phyloP scores from a whole-genome alignment of 2,329 filamentous ascomycete species.

The Atkinsonella hypoxylon region DNA sequence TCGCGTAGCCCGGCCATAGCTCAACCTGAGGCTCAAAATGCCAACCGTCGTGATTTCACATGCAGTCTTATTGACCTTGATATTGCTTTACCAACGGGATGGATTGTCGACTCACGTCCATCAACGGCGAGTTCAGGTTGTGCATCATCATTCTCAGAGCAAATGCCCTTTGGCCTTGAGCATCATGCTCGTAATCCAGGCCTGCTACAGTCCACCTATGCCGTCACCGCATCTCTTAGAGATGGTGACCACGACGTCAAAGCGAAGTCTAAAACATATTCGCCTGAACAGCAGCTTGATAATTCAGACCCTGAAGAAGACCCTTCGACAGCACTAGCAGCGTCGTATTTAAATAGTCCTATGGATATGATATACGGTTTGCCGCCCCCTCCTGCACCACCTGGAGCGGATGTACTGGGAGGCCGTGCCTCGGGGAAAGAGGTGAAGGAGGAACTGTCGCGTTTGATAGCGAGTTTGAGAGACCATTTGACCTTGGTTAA shows the following conservation, averaged over 20 bases:
- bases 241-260: background rate
- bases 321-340: background rate
- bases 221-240: background rate
- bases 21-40: background rate
- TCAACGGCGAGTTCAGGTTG: background rate
- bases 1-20: background rate
- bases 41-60: background rate
- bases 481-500: conserved; percentile 35
- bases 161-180: background rate
- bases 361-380: background rate
- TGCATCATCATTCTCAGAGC: background rate
- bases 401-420: background rate
- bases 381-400: background rate
- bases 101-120: background rate
- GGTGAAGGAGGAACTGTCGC: conserved; percentile 26
- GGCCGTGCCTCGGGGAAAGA: conserved; percentile 15
- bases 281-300: background rate
- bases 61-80: background rate
- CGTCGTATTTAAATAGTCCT: background rate
- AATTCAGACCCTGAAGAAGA: background rate
- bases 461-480: conserved; percentile 34
- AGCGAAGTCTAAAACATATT: background rate
- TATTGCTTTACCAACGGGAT: background rate
- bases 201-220: background rate
- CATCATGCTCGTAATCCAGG: background rate